These are phyloP conservation scores for Cadophora sp. DNA, from an alignment of 2,329 filamentous ascomycete genomes.

Conservation along the genomic window DNA sequence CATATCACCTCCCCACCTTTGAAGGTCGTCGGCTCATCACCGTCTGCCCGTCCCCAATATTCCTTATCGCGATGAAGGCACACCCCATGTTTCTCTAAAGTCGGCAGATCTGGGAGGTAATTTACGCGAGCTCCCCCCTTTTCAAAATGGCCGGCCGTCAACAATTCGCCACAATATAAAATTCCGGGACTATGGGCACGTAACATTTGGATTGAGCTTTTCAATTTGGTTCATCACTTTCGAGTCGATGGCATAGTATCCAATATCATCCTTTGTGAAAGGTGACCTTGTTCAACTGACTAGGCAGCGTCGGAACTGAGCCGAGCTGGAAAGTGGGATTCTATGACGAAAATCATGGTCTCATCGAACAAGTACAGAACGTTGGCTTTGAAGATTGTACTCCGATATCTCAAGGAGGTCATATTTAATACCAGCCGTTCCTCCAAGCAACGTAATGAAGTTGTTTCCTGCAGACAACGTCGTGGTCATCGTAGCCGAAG, in stretches of 20 bases:
- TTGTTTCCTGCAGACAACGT: background rate
- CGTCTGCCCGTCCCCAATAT: background rate
- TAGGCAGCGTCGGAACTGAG: background rate
- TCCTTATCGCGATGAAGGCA: slow-evolving; percentile 12
- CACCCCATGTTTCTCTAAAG: slow-evolving; percentile 1
- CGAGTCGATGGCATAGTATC: too few species aligned
- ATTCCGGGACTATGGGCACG: too few species aligned
- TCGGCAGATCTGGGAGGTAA: background rate
- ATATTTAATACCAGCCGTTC: background rate
- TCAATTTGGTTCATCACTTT: too few species aligned
- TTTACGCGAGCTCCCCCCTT: slow-evolving; percentile 3
- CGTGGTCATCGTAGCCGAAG: background rate
- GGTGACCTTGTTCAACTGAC: background rate
- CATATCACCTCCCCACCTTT: slow-evolving; percentile 23
- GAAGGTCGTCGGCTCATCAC: slow-evolving; percentile 14
- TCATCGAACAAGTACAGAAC: background rate
- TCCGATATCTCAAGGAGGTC: background rate
- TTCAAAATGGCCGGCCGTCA: background rate
- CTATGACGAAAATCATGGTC: background rate
- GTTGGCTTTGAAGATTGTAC: too few species aligned
- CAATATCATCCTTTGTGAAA: too few species aligned
- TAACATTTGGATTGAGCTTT: too few species aligned
- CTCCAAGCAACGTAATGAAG: background rate
- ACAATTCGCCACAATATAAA: too few species aligned
- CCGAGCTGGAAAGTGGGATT: background rate